phyloP scores from a whole-genome alignment of 192 early-diverging fungal genomes.

The Entomortierella lignicola region DNA sequence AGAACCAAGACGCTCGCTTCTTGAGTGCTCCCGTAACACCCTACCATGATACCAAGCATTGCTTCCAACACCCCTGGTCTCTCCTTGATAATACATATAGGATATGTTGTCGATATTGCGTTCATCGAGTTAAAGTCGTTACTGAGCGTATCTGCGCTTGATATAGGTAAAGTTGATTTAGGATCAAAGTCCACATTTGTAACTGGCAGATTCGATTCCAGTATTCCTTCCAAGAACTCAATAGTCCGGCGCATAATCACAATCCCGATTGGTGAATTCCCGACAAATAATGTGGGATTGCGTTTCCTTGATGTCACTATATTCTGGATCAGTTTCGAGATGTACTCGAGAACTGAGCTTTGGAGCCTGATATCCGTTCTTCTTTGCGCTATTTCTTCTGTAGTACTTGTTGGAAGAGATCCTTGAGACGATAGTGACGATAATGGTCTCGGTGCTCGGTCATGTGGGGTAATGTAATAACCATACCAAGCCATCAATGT shows the following conservation, averaged over 20 bases:
- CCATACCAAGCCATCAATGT: slow-evolving; percentile 50
- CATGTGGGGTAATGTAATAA: slow-evolving; percentile 24
- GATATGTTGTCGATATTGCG: not conserved
- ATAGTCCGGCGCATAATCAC: slow-evolving; percentile 34
- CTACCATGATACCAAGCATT: slow-evolving; percentile 21
- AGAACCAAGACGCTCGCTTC: slow-evolving; percentile 2
- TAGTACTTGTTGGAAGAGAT: not conserved
- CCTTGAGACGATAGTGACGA: too few species aligned
- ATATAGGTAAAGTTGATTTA: not conserved
- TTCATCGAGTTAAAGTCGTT: not conserved
- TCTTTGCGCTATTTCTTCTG: not conserved
- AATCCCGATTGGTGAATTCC: slow-evolving; percentile 21
- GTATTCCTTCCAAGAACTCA: slow-evolving; percentile 37
- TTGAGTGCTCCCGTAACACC: not conserved
- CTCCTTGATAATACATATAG: slow-evolving; percentile 20
- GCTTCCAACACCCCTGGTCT: slow-evolving; percentile 35
- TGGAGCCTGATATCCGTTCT: slow-evolving; percentile 8
- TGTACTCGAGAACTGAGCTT: slow-evolving; percentile 19
- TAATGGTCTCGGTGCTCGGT: not conserved
- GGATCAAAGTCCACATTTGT: not conserved
- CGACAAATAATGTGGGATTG: slow-evolving; percentile 7
- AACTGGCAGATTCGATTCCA: slow-evolving; percentile 14
- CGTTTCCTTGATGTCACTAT: slow-evolving; percentile 18
- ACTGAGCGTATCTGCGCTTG: not conserved
- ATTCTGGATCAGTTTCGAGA: slow-evolving; percentile 25